A percentile compares a stretch with the other conserved stretches of the same genome.
phyloP scores from a whole-genome alignment of 2,329 filamentous ascomycete species.

The Fusarium metavorans region DNA sequence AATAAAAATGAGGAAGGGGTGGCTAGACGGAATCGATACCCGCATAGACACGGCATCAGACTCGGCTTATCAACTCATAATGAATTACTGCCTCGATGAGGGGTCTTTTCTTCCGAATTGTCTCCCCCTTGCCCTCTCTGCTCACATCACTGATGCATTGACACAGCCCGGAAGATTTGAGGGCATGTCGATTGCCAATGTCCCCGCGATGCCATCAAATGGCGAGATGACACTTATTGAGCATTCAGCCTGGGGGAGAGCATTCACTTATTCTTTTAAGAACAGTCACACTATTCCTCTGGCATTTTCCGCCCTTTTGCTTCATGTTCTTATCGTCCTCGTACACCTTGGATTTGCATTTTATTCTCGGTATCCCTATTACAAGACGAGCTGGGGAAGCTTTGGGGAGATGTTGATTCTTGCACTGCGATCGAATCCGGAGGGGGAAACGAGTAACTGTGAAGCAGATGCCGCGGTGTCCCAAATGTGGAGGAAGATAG shows the following conservation, averaged over 20 bases:
- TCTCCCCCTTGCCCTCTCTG: background rate
- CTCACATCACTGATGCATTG: background rate
- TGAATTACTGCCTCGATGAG: background rate
- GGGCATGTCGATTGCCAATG: background rate
- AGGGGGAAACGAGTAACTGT: background rate
- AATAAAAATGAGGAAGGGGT: background rate
- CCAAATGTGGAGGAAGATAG: background rate
- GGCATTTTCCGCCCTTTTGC: background rate
- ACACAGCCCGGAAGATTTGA: background rate
- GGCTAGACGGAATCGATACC: background rate
- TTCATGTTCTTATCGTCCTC: background rate
- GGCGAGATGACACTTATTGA: background rate
- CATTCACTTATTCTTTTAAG: background rate
- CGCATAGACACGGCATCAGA: background rate
- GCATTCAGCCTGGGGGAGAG: background rate
- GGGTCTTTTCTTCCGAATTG: background rate
- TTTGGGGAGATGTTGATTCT: background rate
- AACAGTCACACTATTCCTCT: background rate
- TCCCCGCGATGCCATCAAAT: background rate
- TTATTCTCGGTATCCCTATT: background rate
- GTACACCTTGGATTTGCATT: background rate
- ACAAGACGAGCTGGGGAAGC: background rate
- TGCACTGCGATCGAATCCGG: background rate
- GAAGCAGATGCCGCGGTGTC: background rate
- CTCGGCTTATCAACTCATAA: background rate